Percentiles rank a stretch among this genome's conserved stretches.
Evolutionary conservation across 2,329 filamentous ascomycete species (phyloP).

Genomic region (Epichloe typhina): DNA sequence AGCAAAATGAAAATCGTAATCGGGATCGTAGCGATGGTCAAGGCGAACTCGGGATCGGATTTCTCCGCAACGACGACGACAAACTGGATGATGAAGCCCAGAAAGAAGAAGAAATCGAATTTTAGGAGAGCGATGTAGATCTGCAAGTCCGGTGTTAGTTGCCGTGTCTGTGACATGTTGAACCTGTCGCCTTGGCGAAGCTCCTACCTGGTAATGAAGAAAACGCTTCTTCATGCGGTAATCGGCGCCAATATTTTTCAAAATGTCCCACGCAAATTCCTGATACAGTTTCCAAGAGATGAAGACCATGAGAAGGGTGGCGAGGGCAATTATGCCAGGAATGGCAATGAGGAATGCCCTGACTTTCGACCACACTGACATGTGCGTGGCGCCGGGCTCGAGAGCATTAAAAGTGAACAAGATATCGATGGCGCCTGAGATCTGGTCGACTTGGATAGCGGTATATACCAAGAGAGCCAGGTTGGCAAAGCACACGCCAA

Average conservation of each 20-base stretch:
- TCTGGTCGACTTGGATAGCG: conserved; percentile 84
- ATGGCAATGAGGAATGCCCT: conserved; percentile 72
- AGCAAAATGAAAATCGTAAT: conserved; percentile 83
- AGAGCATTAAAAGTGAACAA: conserved; percentile 37
- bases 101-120: conserved; percentile 99
- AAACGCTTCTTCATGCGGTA: conserved; percentile 94
- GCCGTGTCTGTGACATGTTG: too few species aligned
- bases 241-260: conserved; percentile 97
- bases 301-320: conserved; percentile 59
- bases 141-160: conserved; percentile 30
- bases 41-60: conserved; percentile 61
- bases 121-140: conserved; percentile 96
- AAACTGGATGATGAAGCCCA: conserved; percentile 97
- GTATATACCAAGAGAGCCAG: conserved; percentile 85
- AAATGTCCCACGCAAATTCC: conserved; percentile 98
- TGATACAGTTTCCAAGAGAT: conserved; percentile 93
- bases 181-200: conserved; percentile 10
- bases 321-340: conserved; percentile 67
- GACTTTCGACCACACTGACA: conserved; percentile 53
- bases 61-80: conserved; percentile 71
- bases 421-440: conserved; percentile 53
- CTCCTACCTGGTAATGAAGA: conserved; percentile 76
- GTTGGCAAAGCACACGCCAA: conserved; percentile 89
- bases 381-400: conserved; percentile 14
- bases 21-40: conserved; percentile 82